phyloP scores from a whole-genome alignment of 75 land plant genomes.

The Cryptomeria japonica region DNA sequence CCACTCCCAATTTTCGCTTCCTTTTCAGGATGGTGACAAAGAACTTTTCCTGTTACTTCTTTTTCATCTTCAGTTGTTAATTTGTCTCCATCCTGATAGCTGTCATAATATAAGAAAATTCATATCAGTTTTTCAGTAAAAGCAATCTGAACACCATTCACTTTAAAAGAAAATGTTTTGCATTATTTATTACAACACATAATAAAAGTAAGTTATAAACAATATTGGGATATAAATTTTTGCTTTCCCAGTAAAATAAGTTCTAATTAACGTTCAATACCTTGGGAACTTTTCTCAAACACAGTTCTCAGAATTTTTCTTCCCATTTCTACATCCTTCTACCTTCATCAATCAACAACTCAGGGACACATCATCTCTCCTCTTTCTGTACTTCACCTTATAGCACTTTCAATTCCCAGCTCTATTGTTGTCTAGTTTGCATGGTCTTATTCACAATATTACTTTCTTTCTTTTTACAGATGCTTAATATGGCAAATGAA shows the following conservation, averaged over 20 bases:
- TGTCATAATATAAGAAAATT: neutral
- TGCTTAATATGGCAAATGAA: no score
- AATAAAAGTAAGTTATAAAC: neutral
- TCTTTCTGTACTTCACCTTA: no score
- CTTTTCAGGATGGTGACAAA: conserved; percentile 27
- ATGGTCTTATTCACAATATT: no score
- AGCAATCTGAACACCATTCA: neutral
- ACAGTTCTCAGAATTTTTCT: no score
- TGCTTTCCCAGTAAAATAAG: neutral
- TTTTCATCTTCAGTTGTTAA: conserved; percentile 15
- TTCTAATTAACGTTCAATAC: neutral
- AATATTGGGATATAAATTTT: neutral
- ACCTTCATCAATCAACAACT: no score
- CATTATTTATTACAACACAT: neutral
- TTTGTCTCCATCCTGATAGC: conserved; percentile 16
- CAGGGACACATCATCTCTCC: no score
- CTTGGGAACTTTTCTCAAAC: neutral
- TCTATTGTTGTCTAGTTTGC: no score
- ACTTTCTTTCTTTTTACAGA: no score
- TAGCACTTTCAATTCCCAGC: no score
- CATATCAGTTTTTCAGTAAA: neutral
- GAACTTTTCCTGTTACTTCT: conserved; percentile 22
- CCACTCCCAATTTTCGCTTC: conserved; percentile 35
- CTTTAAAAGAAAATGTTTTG: neutral
- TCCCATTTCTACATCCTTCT: no score